Base-by-base conservation (phyloP, 108 stramenopile genomes). In the Skeletonema tropicum region DNA sequence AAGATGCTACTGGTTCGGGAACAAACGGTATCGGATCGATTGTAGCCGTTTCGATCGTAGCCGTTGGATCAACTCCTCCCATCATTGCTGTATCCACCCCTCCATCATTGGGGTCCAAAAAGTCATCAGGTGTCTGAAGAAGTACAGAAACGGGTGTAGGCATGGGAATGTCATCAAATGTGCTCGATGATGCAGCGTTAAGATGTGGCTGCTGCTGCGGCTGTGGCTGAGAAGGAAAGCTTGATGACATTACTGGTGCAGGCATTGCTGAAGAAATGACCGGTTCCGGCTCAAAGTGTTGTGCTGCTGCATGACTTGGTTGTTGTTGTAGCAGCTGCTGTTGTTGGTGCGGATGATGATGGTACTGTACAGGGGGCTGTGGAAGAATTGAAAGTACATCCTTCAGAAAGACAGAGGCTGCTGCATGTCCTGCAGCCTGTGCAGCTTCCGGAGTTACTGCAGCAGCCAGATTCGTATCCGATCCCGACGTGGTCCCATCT, bases 111-210 rank as follows among this genome's bases (percentile, higher is more conserved):
- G 57, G 65, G 9, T 58, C 32, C 29, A 81, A 46, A 57, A 75
- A 82, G 35, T 83, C 82, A 59, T 83, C 82, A 11, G 74, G 55
- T 19, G 82, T 83, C 26, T 59, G 82, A 15, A 83, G 66, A 3
- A 83, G 71, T 14, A 83, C 82, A 6, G 75, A 76, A 26, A 83
- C 82, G 3, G 82, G 82, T 36, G 82, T 83, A 11, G 82, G 82
- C 82, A 83, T 83, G 7, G 82, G 82, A 39, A 83, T 83, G 52
- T 83, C 82, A 21, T 76, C 82, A 36, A 57, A 60, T 31, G 36
- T 19, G 7, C 35, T 21, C 14, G 61, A 36, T 19, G 61, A 36
- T 19, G n/a, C 61, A 19, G 61, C 31, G 2, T 38, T 36, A 38
- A 13, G 19, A 17, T 33, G 31, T 38, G 1, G 26, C 26, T 33